phyloP scores from a whole-genome alignment of 1,284 basidiomycete species.

The Sutorius eximius region DNA sequence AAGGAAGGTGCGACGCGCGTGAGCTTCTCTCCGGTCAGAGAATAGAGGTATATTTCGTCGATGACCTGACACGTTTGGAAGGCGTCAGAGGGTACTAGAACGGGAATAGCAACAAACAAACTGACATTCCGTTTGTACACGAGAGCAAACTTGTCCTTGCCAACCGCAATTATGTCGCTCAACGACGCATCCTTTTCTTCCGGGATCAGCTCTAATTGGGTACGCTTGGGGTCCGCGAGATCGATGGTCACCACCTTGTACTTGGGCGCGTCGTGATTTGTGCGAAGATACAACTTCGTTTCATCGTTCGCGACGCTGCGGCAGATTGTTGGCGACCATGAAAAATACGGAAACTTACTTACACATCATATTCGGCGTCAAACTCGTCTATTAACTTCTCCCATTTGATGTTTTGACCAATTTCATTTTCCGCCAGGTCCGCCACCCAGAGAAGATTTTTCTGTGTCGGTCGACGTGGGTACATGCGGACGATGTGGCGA shows the following conservation, averaged over 20 bases:
- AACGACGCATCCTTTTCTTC: slow-evolving; percentile 69
- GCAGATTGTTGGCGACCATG: slow-evolving; percentile 1
- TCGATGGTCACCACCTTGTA: slow-evolving; percentile 71
- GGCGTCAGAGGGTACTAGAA: slow-evolving; percentile 12
- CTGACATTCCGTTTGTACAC: slow-evolving; percentile 75
- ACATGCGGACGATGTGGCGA: background rate
- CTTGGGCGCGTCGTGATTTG: slow-evolving; percentile 66
- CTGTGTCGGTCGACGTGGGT: slow-evolving; percentile 36
- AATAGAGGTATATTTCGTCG: slow-evolving; percentile 79
- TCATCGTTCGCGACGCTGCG: slow-evolving; percentile 67
- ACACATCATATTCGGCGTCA: slow-evolving; percentile 64
- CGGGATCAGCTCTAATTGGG: slow-evolving; percentile 65
- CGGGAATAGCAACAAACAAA: slow-evolving; percentile 1
- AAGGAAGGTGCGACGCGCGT: slow-evolving; percentile 64
- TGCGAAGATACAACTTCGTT: slow-evolving; percentile 63
- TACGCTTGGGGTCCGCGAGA: slow-evolving; percentile 49
- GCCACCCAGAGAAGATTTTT: slow-evolving; percentile 77
- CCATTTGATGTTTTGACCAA: slow-evolving; percentile 68
- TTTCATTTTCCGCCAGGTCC: slow-evolving; percentile 57
- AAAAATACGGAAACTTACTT: slow-evolving; percentile 27
- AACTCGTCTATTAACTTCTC: slow-evolving; percentile 66
- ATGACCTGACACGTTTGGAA: slow-evolving; percentile 53
- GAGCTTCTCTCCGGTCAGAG: slow-evolving; percentile 57
- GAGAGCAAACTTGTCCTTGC: slow-evolving; percentile 60
- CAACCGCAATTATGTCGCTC: slow-evolving; percentile 51